A percentile compares a stretch with the other conserved stretches of the same genome.
These are phyloP conservation scores for Serendipita sp. DNA, from an alignment of 768 basidiomycete species.

Conservation along the genomic window DNA sequence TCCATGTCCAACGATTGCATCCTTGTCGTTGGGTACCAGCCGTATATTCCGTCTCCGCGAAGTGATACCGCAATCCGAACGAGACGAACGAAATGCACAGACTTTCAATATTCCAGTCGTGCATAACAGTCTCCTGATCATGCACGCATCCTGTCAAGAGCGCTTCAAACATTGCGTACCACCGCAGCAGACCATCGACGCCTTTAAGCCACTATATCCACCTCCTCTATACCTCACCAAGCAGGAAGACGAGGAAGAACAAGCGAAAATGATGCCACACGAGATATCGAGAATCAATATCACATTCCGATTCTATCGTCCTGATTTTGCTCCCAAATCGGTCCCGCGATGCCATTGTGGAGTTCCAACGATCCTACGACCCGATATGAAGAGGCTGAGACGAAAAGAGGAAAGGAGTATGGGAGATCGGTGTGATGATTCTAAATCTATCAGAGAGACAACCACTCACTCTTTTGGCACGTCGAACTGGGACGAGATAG, in stretches of 20 bases:
- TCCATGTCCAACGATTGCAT: constrained; percentile 74
- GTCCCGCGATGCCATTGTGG: constrained; percentile 62
- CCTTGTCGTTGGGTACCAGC: constrained; percentile 60
- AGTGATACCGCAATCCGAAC: constrained; percentile 51
- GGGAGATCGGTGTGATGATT: background rate
- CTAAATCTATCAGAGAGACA: constrained; percentile 8
- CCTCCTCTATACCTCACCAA: constrained; percentile 11
- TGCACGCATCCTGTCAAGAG: constrained; percentile 78
- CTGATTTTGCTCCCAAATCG: constrained; percentile 51
- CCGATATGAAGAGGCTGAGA: constrained; percentile 63
- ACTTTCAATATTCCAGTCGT: constrained; percentile 63
- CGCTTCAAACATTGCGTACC: constrained; percentile 66
- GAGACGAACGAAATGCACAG: constrained; percentile 37
- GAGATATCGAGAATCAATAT: constrained; percentile 68
- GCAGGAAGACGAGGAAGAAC: background rate
- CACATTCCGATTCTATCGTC: constrained; percentile 74
- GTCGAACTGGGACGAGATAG: constrained; percentile 25
- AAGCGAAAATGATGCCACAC: constrained; percentile 19
- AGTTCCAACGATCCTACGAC: constrained; percentile 49
- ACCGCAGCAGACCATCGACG: constrained; percentile 50
- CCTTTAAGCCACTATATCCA: constrained; percentile 47
- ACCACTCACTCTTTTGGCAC: background rate
- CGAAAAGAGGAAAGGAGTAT: constrained; percentile 3
- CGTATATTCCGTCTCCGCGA: constrained; percentile 62
- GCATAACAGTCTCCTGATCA: constrained; percentile 78